These are phyloP conservation scores for Coemansia sp. DNA, from an alignment of 192 early-diverging fungal genomes.

Conservation along the genomic window DNA sequence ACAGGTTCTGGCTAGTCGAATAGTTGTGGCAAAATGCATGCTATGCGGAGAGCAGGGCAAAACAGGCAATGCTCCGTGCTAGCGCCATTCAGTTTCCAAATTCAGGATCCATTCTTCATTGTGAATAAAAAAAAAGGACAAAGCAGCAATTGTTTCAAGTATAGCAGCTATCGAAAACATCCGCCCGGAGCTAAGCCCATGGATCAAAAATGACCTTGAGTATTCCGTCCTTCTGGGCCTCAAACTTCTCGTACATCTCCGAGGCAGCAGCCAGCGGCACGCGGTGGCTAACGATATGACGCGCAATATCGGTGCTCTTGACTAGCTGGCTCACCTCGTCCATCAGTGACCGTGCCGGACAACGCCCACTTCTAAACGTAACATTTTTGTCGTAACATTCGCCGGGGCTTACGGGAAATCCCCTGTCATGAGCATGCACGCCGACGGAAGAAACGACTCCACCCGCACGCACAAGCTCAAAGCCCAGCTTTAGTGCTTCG, in stretches of 20 bases:
- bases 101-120: background rate
- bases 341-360: conserved; percentile 53
- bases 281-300: conserved; percentile 46
- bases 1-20: background rate
- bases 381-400: conserved; percentile 59
- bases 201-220: conserved; percentile 39
- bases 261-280: conserved; percentile 41
- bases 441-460: conserved; percentile 59
- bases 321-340: conserved; percentile 31
- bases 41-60: background rate
- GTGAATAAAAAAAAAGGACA: background rate
- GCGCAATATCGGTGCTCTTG: conserved; percentile 24
- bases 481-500: conserved; percentile 43
- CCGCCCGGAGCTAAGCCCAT: conserved; percentile 11
- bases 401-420: conserved; percentile 55
- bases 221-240: conserved; percentile 21
- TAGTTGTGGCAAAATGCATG: conserved; percentile 1
- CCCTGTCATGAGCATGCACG: conserved; percentile 49
- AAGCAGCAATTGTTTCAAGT: too few species aligned
- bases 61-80: background rate
- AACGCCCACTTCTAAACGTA: conserved; percentile 54
- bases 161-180: background rate
- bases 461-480: conserved; percentile 49
- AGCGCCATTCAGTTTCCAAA: background rate
- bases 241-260: conserved; percentile 55